Evolutionary conservation across 768 basidiomycete species (phyloP), one percentile per base, ranked within the genome.

Genomic region (Boletus subcaerulescens): DNA sequence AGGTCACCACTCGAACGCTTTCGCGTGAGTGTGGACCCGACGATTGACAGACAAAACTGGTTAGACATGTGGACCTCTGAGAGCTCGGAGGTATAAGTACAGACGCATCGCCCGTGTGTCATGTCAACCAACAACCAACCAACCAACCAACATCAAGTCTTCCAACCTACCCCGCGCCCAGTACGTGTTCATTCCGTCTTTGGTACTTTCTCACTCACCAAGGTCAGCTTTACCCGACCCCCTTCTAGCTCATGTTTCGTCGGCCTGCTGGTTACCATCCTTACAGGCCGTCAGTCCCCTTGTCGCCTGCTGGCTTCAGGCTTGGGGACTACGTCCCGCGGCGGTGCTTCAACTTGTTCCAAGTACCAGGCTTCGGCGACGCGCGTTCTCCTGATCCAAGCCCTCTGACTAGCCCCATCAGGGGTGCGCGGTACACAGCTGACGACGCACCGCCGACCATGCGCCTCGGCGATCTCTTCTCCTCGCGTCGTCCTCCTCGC

Each of bases 241-340:
- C 39, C 20, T 52, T 44, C 33, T 29, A 15, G 43, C 54, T 45
- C 35, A 66, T 71, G 70, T 66, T 60, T 32, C 47, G 49, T 14
- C 59, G 56, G 11, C 58, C 55, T 22, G 32, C 39, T 5, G 22
- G 31, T 17, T 48, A 61, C 38, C 52, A 62, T 31, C 65, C 63
- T 14, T 57, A 57, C 44, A 66, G 56, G 32, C 31, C 24, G 8
- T 17, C 60, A 39, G n/a, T 36, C 11, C 57, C 50, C 20, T 29
- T 32, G 17, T 36, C 62, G n/a, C 60, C 68, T 67, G 62, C 71
- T 59, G 66, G 69, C 13, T 24, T 63, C 66, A 69, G 66, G 63
- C 35, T 65, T 31, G 33, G 40, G 14, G 54, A 65, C 43, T 57
- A 53, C 17, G 8, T 65, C 49, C 66, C 54, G 5, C 58, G 18